Percentiles rank a stretch among this genome's conserved stretches.
Conservation (phyloP, 176 grass and related monocot genomes). For the Alloteropsis semialata region DNA sequence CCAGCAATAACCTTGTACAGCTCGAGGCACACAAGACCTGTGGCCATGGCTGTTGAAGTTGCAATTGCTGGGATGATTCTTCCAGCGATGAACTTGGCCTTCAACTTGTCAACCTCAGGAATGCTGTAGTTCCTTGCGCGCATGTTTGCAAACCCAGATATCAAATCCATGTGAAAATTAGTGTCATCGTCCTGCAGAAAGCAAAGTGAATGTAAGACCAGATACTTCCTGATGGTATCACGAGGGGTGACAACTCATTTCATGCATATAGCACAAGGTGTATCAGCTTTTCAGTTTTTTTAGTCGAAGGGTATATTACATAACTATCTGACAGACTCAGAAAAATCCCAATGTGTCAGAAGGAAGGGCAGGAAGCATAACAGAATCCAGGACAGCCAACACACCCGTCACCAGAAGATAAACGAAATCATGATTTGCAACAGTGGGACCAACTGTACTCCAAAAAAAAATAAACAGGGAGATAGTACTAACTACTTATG, state of each 20-base stretch:
- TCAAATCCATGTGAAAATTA: slow-evolving; percentile 81
- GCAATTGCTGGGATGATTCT: slow-evolving; percentile 73
- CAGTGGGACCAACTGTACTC: background rate
- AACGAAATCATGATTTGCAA: background rate
- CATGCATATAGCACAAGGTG: background rate
- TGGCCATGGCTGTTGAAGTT: slow-evolving; percentile 81
- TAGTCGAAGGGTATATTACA: background rate
- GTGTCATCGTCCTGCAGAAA: slow-evolving; percentile 68
- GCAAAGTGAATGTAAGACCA: background rate
- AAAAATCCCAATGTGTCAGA: background rate
- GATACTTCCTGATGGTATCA: background rate
- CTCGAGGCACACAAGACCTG: slow-evolving; percentile 66
- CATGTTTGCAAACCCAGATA: slow-evolving; percentile 77
- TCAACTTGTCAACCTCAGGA: slow-evolving; percentile 70
- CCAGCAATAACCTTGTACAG: slow-evolving; percentile 72
- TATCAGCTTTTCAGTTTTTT: background rate
- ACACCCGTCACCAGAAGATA: background rate
- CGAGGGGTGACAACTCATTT: background rate
- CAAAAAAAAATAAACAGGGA: background rate
- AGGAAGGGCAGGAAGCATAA: background rate
- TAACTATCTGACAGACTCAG: background rate
- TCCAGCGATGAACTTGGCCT: slow-evolving; percentile 81
- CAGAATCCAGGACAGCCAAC: background rate
- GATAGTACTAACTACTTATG: background rate
- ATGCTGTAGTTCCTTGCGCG: slow-evolving; percentile 81